Base-by-base conservation (phyloP, 1,284 basidiomycete species). In the Moniliophthora roreri region DNA sequence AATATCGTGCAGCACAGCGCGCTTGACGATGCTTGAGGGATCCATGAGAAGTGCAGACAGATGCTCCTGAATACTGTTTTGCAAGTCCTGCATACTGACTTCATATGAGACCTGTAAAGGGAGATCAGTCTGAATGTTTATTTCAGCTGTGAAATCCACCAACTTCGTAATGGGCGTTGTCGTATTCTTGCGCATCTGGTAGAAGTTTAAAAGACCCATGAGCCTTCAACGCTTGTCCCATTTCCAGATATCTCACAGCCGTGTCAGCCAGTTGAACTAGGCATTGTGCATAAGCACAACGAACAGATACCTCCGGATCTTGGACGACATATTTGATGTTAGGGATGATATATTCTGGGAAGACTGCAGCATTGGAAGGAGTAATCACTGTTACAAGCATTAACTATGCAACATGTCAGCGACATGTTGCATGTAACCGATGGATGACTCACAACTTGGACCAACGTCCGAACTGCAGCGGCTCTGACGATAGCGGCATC, bases 311-410 rank as follows among this genome's bases (percentile, higher is more conserved):
- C 58, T 96, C 94, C 0, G 85, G 72, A 65, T 99, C 97, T 38
- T 83, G 80, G 0, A 89, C 82, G 4, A 99, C 78, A 58, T 92
- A 85, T 28, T 84, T 81, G 61, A 95, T 83, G 63, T 96, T 93
- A 0, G 95, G 96, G 24, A 99, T 83, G 55, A 99, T 88, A 69
- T 98, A 99, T 69, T 98, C 96, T 0, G 93, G 89, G 63, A 98
- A 92, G 21, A 98, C 89, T 45, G 75, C 78, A 60, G 78, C 86
- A 63, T 98, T 98, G 0, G 92, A 93, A 0, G 93, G 91, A 0
- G 94, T 94, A 54, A 99, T 93, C 1, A 89, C 87, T 0, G 84
- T 83, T 11, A 98, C 90, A 13, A 91, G 78, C 73, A 93, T 88
- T 48, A 96, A 75, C 93, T 95, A 53, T 11, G 50, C 24, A 24